Conservation (phyloP, 352 stramenopile genomes). For the Bremia lactucae region DNA sequence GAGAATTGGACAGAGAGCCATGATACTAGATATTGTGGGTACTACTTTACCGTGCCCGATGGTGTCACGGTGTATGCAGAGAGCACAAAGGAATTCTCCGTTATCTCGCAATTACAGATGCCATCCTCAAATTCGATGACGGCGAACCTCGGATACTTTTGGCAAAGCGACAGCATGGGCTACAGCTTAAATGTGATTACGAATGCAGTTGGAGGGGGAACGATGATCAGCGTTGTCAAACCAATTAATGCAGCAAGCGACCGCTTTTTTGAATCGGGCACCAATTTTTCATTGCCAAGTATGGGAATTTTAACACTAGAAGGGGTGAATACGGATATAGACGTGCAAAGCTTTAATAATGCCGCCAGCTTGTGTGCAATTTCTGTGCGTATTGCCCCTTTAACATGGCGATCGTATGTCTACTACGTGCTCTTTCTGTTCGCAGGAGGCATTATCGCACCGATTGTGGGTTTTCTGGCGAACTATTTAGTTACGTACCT, state of each 20-base stretch:
- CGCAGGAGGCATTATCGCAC: conserved; percentile 57
- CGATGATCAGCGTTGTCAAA: conserved; percentile 57
- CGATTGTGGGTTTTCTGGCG: conserved; percentile 42
- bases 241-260: conserved; percentile 46
- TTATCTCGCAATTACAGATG: conserved; percentile 43
- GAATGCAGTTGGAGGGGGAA: conserved; percentile 38
- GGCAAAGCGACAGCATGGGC: conserved; percentile 46
- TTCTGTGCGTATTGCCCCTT: conserved; percentile 37
- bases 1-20: conserved; percentile 35
- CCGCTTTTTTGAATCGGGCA: conserved; percentile 29
- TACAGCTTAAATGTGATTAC: conserved; percentile 55
- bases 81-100: conserved; percentile 17
- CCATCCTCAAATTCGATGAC: conserved; percentile 35
- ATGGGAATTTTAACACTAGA: conserved; percentile 42
- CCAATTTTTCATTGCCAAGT: conserved; percentile 16
- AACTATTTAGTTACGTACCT: conserved; percentile 79
- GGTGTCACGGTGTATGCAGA: conserved; percentile 39
- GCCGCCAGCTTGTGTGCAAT: conserved; percentile 53
- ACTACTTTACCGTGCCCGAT: conserved; percentile 52
- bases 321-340: conserved; percentile 32
- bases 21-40: conserved; percentile 52
- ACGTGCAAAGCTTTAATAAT: conserved; percentile 33
- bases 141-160: conserved; percentile 53
- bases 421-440: conserved; percentile 68
- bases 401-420: conserved; percentile 45